Percentiles rank a stretch among this genome's conserved stretches.
These are phyloP conservation scores for Haemoproteus tartakovskyi DNA, from an alignment of 169 alveolate species.

Conservation along the genomic window DNA sequence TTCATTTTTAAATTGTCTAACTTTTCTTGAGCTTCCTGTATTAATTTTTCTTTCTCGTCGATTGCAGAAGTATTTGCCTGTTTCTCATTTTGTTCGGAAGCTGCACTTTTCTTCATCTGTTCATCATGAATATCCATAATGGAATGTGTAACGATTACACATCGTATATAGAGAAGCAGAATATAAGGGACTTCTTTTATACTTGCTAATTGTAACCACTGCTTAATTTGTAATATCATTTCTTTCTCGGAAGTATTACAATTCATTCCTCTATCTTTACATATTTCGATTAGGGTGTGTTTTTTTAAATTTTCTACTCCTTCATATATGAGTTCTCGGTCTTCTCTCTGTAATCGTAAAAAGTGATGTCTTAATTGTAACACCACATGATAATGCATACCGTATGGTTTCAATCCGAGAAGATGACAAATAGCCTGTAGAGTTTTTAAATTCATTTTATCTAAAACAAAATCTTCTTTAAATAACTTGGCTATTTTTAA, in stretches of 20 bases:
- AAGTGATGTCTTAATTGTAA: conserved; percentile 83
- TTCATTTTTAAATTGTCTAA: conserved; percentile 41
- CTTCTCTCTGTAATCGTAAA: conserved; percentile 81
- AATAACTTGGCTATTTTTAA: conserved; percentile 80
- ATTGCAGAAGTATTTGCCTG: background rate
- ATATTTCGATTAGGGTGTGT: conserved; percentile 83
- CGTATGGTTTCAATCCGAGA: conserved; percentile 84
- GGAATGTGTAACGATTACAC: conserved; percentile 84
- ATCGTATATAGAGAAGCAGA: conserved; percentile 83
- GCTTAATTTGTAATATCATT: conserved; percentile 71
- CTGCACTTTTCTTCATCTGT: background rate
- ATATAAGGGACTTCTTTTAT: conserved; percentile 82
- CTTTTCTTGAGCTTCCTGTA: conserved; percentile 60
- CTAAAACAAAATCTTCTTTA: conserved; percentile 84
- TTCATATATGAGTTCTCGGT: conserved; percentile 84
- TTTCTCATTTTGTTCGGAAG: background rate
- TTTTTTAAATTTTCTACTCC: conserved; percentile 83
- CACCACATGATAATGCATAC: conserved; percentile 82
- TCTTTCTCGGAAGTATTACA: conserved; percentile 81
- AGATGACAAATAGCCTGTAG: conserved; percentile 84
- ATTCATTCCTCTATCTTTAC: conserved; percentile 83
- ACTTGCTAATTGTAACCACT: conserved; percentile 84
- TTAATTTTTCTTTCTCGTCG: conserved; percentile 37
- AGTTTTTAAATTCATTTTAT: conserved; percentile 84
- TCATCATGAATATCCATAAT: conserved; percentile 76